phyloP scores from a whole-genome alignment of 306 rosid genomes.

The Argentina anserina region DNA sequence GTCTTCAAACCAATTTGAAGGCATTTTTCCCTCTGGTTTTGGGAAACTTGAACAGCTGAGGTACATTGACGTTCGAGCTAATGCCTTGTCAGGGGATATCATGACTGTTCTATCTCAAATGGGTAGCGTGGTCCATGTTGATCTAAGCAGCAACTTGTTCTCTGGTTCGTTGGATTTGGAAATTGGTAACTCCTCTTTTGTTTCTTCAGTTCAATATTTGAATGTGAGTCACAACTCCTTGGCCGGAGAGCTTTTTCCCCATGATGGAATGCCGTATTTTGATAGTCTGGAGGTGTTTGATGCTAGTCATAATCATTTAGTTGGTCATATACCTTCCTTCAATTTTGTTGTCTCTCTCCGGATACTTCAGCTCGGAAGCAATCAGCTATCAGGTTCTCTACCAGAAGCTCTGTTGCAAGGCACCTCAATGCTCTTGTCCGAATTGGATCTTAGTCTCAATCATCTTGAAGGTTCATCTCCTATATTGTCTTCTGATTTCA shows the following conservation, averaged over 20 bases:
- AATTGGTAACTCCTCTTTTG: constrained; percentile 45
- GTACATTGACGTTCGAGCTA: constrained; percentile 46
- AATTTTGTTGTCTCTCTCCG: constrained; percentile 64
- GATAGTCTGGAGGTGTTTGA: constrained; percentile 80
- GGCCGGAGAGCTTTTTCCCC: constrained; percentile 66
- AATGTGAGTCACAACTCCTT: constrained; percentile 65
- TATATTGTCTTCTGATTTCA: neutral
- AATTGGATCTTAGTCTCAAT: constrained; percentile 73
- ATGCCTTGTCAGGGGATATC: constrained; percentile 63
- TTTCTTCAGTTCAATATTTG: constrained; percentile 51
- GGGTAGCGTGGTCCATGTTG: constrained; percentile 59
- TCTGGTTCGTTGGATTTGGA: constrained; percentile 69
- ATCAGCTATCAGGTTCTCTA: constrained; percentile 56
- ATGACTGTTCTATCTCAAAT: constrained; percentile 46
- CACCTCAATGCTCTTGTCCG: constrained; percentile 70
- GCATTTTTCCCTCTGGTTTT: constrained; percentile 44
- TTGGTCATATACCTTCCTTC: constrained; percentile 63
- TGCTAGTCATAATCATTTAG: constrained; percentile 64
- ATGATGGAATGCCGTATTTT: constrained; percentile 78
- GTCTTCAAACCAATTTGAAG: constrained; percentile 63
- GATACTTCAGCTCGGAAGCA: constrained; percentile 56
- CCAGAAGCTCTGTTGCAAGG: constrained; percentile 65
- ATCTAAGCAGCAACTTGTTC: constrained; percentile 59
- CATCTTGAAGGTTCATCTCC: constrained; percentile 53
- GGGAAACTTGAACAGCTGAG: constrained; percentile 48